phyloP scores from a whole-genome alignment of 2,329 filamentous ascomycete genomes.

The Pyricularia pennisetigena region DNA sequence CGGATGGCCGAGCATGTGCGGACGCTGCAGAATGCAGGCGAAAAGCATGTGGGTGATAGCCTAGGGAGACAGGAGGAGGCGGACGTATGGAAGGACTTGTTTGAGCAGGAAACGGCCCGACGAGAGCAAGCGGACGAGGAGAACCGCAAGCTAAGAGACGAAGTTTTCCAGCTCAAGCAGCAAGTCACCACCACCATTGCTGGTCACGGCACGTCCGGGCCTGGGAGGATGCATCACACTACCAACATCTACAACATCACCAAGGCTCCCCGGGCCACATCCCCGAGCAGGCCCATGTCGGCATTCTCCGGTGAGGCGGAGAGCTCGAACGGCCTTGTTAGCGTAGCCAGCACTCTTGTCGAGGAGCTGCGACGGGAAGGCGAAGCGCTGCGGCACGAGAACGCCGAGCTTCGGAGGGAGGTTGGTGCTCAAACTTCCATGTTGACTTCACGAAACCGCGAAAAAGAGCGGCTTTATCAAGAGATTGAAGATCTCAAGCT shows the following conservation, averaged over 20 bases:
- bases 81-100: conserved; percentile 90
- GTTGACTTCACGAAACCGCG: conserved; percentile 89
- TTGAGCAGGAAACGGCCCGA: conserved; percentile 82
- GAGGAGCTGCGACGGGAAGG: conserved; percentile 64
- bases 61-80: conserved; percentile 51
- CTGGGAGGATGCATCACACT: conserved; percentile 39
- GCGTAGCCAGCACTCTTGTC: conserved; percentile 55
- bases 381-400: conserved; percentile 80
- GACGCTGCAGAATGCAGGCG: conserved; percentile 47
- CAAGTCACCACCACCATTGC: conserved; percentile 31
- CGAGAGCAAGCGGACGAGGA: conserved; percentile 89
- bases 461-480: conserved; percentile 89
- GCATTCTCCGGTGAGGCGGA: conserved; percentile 40
- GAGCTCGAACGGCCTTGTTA: conserved; percentile 40
- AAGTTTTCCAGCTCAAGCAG: conserved; percentile 64
- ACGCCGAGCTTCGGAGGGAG: conserved; percentile 82
- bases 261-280: conserved; percentile 31
- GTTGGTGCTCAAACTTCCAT: conserved; percentile 95
- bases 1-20: conserved; percentile 73
- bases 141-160: conserved; percentile 72
- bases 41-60: conserved; percentile 29
- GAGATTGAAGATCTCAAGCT: conserved; percentile 97
- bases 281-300: conserved; percentile 39
- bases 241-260: conserved; percentile 59
- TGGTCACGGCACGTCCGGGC: conserved; percentile 15